Evolutionary conservation across 1,284 basidiomycete genomes (phyloP).

Genomic region (Takashimella koratensis): DNA sequence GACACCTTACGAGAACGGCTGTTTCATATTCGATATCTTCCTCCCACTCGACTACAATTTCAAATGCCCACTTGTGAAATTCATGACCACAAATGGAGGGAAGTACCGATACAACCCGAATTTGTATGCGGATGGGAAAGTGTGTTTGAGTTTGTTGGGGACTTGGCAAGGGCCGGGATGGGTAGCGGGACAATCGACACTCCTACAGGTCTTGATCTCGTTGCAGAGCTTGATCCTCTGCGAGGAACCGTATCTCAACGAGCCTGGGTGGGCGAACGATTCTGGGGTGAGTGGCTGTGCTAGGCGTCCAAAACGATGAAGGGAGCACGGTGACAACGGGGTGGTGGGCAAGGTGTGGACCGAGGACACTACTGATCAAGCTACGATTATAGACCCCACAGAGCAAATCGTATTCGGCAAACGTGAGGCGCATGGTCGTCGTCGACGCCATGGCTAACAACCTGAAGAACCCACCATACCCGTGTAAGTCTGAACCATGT

Average conservation of each 20-base stretch:
- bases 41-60: conserved; percentile 54
- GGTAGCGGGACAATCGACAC: conserved; percentile 76
- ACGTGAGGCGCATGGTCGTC: conserved; percentile 82
- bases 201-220: conserved; percentile 76
- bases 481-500: conserved; percentile 28
- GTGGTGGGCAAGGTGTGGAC: neutral
- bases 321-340: conserved; percentile 32
- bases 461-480: conserved; percentile 65
- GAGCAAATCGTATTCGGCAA: conserved; percentile 57
- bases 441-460: conserved; percentile 71
- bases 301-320: conserved; percentile 69
- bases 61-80: conserved; percentile 60
- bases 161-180: conserved; percentile 87
- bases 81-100: conserved; percentile 88
- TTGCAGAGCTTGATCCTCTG: conserved; percentile 90
- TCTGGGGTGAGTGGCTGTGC: conserved; percentile 66
- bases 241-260: conserved; percentile 82
- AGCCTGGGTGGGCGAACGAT: conserved; percentile 75
- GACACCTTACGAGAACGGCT: conserved; percentile 67
- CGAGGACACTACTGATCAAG: conserved; percentile 9
- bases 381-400: conserved; percentile 55
- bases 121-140: conserved; percentile 73
- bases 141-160: conserved; percentile 83
- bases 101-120: conserved; percentile 88
- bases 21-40: conserved; percentile 78